These are phyloP conservation scores for Chenopodium album DNA, from an alignment of 148 eudicot species.

Conservation along the genomic window DNA sequence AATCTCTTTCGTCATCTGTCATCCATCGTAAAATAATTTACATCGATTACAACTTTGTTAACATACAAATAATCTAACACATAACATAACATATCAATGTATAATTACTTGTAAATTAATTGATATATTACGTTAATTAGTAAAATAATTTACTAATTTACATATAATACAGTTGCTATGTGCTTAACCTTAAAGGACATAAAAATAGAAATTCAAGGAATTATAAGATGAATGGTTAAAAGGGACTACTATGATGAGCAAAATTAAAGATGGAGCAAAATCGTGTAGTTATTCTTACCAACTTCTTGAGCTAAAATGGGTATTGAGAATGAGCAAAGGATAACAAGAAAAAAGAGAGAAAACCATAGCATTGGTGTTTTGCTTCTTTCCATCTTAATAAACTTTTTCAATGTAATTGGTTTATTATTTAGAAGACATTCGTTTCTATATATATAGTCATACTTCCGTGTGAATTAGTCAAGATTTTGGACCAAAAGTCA, in stretches of 20 bases:
- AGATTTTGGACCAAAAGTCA: background rate
- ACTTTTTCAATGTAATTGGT: background rate
- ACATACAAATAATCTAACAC: background rate
- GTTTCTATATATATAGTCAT: background rate
- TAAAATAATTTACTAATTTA: too few species aligned
- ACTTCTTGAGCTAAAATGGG: slow-evolving; percentile 10
- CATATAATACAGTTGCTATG: too few species aligned
- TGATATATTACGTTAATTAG: too few species aligned
- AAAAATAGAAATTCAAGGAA: too few species aligned
- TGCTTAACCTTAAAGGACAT: too few species aligned
- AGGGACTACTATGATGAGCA: too few species aligned
- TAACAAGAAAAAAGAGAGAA: background rate
- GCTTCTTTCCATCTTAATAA: background rate
- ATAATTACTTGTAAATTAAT: too few species aligned
- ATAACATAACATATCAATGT: background rate
- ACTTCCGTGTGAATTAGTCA: background rate
- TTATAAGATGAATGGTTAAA: too few species aligned
- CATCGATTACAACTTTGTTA: too few species aligned
- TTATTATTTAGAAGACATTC: background rate
- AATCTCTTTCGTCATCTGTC: slow-evolving; percentile 28
- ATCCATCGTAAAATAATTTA: background rate
- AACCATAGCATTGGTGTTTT: background rate
- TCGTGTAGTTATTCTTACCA: background rate
- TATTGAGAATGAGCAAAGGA: background rate
- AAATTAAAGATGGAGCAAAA: background rate